Percentiles rank a stretch among this genome's conserved stretches.
phyloP scores from a whole-genome alignment of 116 monocot genomes.

The Trichopus zeylanicus region DNA sequence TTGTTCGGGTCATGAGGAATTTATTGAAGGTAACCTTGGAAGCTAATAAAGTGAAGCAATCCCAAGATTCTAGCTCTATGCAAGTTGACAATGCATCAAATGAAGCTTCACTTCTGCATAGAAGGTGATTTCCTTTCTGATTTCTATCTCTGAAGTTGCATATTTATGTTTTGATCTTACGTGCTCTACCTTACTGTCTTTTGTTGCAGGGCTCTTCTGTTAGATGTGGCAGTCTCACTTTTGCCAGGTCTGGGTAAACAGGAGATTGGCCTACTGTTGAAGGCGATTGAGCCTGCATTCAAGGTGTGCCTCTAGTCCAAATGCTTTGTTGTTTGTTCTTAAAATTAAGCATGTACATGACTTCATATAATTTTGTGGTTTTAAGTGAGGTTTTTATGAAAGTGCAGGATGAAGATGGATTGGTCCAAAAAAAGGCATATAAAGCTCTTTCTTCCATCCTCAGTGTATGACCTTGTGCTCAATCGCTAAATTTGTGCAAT shows the following conservation, averaged over 20 bases:
- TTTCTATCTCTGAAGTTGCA: not conserved
- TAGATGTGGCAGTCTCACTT: constrained; percentile 75
- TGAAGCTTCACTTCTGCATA: constrained; percentile 25
- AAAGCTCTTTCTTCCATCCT: constrained; percentile 79
- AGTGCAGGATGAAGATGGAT: constrained; percentile 63
- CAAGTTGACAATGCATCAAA: constrained; percentile 38
- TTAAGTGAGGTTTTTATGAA: not conserved
- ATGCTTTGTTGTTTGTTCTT: not conserved
- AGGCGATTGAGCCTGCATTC: constrained; percentile 59
- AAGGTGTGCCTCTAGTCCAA: constrained; percentile 33
- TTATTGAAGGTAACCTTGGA: constrained; percentile 49
- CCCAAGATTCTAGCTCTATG: constrained; percentile 41
- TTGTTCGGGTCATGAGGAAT: constrained; percentile 37
- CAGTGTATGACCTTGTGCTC: constrained; percentile 37
- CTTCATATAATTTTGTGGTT: not conserved
- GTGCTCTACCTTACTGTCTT: not conserved
- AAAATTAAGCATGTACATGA: too few relatives aligned
- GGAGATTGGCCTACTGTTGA: constrained; percentile 45
- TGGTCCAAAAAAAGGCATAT: constrained; percentile 94
- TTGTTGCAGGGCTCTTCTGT: constrained; percentile 56
- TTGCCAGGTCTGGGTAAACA: constrained; percentile 64
- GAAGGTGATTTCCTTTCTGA: constrained; percentile 20
- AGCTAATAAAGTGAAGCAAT: constrained; percentile 28
- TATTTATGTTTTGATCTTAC: not conserved
- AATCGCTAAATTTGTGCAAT: not conserved